A percentile compares a stretch with the other conserved stretches of the same genome.
Conservation (phyloP, 2,329 filamentous ascomycete genomes). For the Allantophomopsis lycopodina region DNA sequence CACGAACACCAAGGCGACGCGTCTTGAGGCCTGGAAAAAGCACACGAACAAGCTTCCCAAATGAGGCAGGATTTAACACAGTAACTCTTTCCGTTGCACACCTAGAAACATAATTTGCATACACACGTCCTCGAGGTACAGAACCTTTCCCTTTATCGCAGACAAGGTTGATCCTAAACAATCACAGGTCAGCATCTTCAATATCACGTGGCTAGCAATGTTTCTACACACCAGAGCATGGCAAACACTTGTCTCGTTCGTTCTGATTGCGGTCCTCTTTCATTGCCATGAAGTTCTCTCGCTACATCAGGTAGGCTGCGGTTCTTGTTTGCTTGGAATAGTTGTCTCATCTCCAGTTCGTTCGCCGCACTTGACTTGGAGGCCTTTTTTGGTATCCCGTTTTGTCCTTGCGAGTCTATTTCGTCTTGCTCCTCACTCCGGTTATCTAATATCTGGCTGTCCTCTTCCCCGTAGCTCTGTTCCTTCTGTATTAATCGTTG, state of each 20-base stretch:
- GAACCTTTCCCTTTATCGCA: slow-evolving; percentile 69
- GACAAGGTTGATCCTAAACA: slow-evolving; percentile 53
- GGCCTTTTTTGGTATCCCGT: slow-evolving; percentile 36
- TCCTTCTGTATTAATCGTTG: slow-evolving; percentile 39
- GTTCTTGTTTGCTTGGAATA: slow-evolving; percentile 56
- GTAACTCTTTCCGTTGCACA: slow-evolving; percentile 91
- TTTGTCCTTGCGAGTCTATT: slow-evolving; percentile 31
- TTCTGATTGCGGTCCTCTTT: slow-evolving; percentile 69
- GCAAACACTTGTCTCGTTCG: slow-evolving; percentile 76
- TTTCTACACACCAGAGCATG: slow-evolving; percentile 64
- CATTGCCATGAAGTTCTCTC: slow-evolving; percentile 62
- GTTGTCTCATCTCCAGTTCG: slow-evolving; percentile 65
- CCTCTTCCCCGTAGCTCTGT: slow-evolving; percentile 40
- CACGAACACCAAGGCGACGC: slow-evolving; percentile 77
- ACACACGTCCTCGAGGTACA: slow-evolving; percentile 84
- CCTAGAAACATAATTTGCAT: slow-evolving; percentile 85
- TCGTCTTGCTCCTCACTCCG: slow-evolving; percentile 40
- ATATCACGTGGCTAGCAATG: background rate
- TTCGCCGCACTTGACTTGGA: slow-evolving; percentile 63
- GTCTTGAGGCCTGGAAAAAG: slow-evolving; percentile 94
- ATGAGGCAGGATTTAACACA: slow-evolving; percentile 90
- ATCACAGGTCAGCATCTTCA: background rate
- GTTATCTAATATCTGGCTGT: slow-evolving; percentile 45
- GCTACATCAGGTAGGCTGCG: slow-evolving; percentile 60
- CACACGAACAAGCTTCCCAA: slow-evolving; percentile 91